These are phyloP conservation scores for Purpureocillium takamizusanense DNA, from an alignment of 2,329 filamentous ascomycete species.

Conservation along the genomic window DNA sequence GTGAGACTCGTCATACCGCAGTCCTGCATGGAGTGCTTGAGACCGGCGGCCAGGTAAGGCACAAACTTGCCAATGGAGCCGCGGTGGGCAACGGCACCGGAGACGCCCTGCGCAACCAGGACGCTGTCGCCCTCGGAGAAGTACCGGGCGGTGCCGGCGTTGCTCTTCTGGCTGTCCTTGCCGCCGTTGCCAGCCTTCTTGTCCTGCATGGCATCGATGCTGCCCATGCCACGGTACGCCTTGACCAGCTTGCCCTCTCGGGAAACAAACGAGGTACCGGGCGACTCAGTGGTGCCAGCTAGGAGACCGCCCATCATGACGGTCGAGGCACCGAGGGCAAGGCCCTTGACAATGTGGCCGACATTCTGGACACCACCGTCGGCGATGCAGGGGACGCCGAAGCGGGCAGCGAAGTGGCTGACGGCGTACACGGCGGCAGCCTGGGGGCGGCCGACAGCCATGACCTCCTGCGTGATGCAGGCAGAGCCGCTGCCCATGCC, in stretches of 20 bases:
- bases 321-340: conserved; percentile 85
- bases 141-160: conserved; percentile 94
- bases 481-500: conserved; percentile 98
- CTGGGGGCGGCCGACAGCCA: conserved; percentile 96
- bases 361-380: conserved; percentile 98
- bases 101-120: conserved; percentile 93
- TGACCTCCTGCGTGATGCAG: conserved; percentile 98
- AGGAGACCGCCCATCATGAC: conserved; percentile 99
- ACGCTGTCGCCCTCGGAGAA: conserved; percentile 96
- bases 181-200: conserved; percentile 78
- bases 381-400: conserved; percentile 95
- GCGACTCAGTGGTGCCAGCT: conserved; percentile 94
- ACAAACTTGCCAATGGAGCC: conserved; percentile 89
- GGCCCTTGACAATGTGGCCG: conserved; percentile 96
- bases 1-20: conserved; percentile 75
- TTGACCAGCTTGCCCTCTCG: conserved; percentile 97
- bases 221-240: conserved; percentile 98
- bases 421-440: conserved; percentile 89
- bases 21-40: conserved; percentile 97
- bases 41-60: conserved; percentile 86
- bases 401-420: conserved; percentile 77
- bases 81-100: conserved; percentile 72
- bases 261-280: conserved; percentile 92
- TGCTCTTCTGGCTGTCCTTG: conserved; percentile 69
- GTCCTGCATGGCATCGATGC: conserved; percentile 98